These are phyloP conservation scores for Cubamyces sp. DNA, from an alignment of 768 basidiomycete genomes.

Conservation along the genomic window DNA sequence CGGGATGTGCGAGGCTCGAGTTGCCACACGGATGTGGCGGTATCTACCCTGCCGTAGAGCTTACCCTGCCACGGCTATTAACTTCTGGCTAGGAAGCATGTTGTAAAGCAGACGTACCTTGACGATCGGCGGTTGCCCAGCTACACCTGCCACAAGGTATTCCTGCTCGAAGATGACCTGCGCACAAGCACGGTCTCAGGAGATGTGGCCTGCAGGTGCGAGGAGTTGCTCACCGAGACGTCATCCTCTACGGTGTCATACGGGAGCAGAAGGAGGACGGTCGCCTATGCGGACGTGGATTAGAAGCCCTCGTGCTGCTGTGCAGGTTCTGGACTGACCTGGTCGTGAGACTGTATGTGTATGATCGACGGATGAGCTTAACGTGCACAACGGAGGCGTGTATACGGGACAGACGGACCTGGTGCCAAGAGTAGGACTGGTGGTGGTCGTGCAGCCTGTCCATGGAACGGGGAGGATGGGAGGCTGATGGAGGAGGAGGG, in stretches of 20 bases:
- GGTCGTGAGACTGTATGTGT: conserved; percentile 75
- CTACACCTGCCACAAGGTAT: conserved; percentile 73
- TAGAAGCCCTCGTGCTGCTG: not conserved
- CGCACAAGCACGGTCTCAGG: conserved; percentile 1
- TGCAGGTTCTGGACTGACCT: conserved; percentile 49
- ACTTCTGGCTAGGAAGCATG: not conserved
- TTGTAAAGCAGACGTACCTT: conserved; percentile 52
- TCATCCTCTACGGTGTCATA: conserved; percentile 74
- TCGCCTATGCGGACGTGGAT: conserved; percentile 54
- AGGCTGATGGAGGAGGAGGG: not conserved
- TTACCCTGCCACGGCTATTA: conserved; percentile 54
- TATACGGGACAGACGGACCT: conserved; percentile 52
- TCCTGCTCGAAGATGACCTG: conserved; percentile 77
- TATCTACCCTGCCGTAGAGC: conserved; percentile 72
- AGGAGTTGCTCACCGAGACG: conserved; percentile 53
- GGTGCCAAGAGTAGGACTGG: conserved; percentile 81
- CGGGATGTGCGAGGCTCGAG: conserved; percentile 68
- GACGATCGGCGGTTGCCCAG: conserved; percentile 68
- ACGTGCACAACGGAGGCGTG: not conserved
- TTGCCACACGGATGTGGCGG: conserved; percentile 73
- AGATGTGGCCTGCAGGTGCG: conserved; percentile 3
- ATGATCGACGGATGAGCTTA: conserved; percentile 8
- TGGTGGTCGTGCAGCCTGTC: conserved; percentile 34
- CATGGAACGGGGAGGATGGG: conserved; percentile 22
- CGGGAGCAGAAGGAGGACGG: conserved; percentile 74